Percentiles rank a stretch among this genome's conserved stretches.
phyloP scores from a whole-genome alignment of 164 flowering plant species.

The Berberis vulgaris region DNA sequence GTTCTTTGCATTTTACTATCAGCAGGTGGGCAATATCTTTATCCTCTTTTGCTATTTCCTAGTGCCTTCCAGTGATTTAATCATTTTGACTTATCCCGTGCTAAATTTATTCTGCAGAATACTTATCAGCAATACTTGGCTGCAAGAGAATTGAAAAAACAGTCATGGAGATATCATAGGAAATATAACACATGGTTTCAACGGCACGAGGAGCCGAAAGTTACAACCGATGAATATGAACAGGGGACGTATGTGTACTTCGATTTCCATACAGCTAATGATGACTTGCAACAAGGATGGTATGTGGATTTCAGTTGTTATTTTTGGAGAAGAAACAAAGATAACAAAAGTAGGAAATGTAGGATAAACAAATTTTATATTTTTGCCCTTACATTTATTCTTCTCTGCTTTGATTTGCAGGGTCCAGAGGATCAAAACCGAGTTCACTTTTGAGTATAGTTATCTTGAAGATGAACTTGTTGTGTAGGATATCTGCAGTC shows the following conservation, averaged over 20 bases:
- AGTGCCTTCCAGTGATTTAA: neutral
- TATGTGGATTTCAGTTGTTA: slow-evolving; percentile 21
- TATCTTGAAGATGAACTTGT: slow-evolving; percentile 90
- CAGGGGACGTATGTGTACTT: slow-evolving; percentile 95
- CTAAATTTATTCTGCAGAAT: slow-evolving; percentile 41
- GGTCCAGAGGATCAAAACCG: slow-evolving; percentile 94
- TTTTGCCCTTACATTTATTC: neutral
- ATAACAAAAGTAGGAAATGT: neutral
- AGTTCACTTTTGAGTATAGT: slow-evolving; percentile 87
- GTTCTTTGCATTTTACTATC: slow-evolving; percentile 93
- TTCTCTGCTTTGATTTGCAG: slow-evolving; percentile 25
- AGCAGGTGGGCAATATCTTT: slow-evolving; percentile 45
- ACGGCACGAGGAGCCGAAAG: slow-evolving; percentile 91
- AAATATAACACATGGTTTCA: slow-evolving; percentile 98
- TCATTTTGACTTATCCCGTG: slow-evolving; percentile 1
- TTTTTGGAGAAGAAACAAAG: neutral
- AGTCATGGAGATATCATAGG: slow-evolving; percentile 96
- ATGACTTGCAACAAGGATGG: slow-evolving; percentile 84
- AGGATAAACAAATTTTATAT: neutral
- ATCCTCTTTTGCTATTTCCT: neutral
- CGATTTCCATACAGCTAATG: slow-evolving; percentile 72
- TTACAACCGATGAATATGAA: slow-evolving; percentile 90
- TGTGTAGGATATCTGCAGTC: slow-evolving; percentile 27
- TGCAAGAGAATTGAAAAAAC: slow-evolving; percentile 91
- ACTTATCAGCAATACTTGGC: slow-evolving; percentile 96